Evolutionary conservation across 257 asterid genomes (phyloP).

Genomic region (Orobanche coerulescens): DNA sequence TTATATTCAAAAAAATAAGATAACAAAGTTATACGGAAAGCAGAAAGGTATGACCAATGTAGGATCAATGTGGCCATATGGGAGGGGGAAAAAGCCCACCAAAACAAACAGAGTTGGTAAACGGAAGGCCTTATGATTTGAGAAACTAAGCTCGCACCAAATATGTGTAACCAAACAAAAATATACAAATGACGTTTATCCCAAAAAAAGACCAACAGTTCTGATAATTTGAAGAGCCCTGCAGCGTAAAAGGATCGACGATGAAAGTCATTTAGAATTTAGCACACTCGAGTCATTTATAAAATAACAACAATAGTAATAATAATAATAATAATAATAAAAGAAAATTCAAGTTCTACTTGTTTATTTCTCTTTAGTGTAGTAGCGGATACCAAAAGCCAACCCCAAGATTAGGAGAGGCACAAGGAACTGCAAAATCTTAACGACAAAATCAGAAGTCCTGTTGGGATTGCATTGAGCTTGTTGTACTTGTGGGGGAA

Average conservation of each 20-base stretch:
- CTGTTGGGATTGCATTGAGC: slow-evolving; percentile 40
- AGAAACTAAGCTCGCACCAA: too few species aligned
- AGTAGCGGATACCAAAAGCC: slow-evolving; percentile 64
- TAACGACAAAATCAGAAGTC: slow-evolving; percentile 50
- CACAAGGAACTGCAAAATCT: slow-evolving; percentile 68
- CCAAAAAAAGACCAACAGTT: neutral
- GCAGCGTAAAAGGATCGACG: neutral
- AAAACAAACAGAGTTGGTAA: too few species aligned
- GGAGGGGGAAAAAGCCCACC: too few species aligned
- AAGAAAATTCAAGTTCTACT: neutral
- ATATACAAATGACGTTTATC: neutral
- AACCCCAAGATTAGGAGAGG: slow-evolving; percentile 71
- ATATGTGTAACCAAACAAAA: neutral
- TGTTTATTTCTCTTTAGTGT: slow-evolving; percentile 59
- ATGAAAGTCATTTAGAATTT: neutral
- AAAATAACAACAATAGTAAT: neutral
- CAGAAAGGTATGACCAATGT: too few species aligned
- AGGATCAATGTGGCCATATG: too few species aligned
- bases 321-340: neutral
- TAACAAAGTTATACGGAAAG: too few species aligned
- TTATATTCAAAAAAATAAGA: too few species aligned
- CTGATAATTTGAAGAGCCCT: neutral
- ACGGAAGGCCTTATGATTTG: too few species aligned
- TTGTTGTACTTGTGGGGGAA: slow-evolving; percentile 39
- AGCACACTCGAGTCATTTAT: neutral